Conservation (phyloP, 2,329 filamentous ascomycete species). For the Aaosphaeria arxii region DNA sequence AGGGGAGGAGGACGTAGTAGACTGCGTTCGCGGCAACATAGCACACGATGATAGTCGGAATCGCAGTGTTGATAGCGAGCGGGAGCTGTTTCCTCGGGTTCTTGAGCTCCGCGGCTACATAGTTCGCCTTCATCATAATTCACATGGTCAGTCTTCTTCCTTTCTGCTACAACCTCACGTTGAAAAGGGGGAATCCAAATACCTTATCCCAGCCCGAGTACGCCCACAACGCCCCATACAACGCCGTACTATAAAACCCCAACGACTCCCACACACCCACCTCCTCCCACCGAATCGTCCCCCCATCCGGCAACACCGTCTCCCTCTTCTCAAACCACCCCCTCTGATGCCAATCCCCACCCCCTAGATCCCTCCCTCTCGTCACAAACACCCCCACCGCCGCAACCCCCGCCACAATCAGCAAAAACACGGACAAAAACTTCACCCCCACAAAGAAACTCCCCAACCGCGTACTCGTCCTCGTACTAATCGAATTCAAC, state of each 20-base stretch:
- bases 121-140: slow-evolving; percentile 27
- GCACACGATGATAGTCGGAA: slow-evolving; percentile 59
- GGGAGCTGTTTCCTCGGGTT: slow-evolving; percentile 48
- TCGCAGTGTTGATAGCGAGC: slow-evolving; percentile 60
- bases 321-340: slow-evolving; percentile 31
- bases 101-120: slow-evolving; percentile 35
- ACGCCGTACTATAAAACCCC: slow-evolving; percentile 57
- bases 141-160: slow-evolving; percentile 1
- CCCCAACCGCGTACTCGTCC: slow-evolving; percentile 38
- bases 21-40: slow-evolving; percentile 61
- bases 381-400: slow-evolving; percentile 27
- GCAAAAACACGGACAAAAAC: slow-evolving; percentile 29
- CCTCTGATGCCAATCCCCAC: slow-evolving; percentile 30
- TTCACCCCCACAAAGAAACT: slow-evolving; percentile 40
- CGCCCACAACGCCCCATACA: slow-evolving; percentile 43
- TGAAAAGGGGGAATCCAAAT: background rate
- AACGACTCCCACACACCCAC: slow-evolving; percentile 57
- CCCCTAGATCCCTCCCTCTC: slow-evolving; percentile 26
- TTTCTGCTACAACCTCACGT: too few species aligned
- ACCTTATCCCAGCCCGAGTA: slow-evolving; percentile 40
- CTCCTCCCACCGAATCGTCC: slow-evolving; percentile 28
- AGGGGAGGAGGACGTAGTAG: slow-evolving; percentile 62
- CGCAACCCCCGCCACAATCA: slow-evolving; percentile 35
- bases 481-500: slow-evolving; percentile 45
- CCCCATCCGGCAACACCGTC: slow-evolving; percentile 25